Base-by-base conservation (phyloP, 805 yeast genomes). In the Hanseniaspora valbyensis region DNA sequence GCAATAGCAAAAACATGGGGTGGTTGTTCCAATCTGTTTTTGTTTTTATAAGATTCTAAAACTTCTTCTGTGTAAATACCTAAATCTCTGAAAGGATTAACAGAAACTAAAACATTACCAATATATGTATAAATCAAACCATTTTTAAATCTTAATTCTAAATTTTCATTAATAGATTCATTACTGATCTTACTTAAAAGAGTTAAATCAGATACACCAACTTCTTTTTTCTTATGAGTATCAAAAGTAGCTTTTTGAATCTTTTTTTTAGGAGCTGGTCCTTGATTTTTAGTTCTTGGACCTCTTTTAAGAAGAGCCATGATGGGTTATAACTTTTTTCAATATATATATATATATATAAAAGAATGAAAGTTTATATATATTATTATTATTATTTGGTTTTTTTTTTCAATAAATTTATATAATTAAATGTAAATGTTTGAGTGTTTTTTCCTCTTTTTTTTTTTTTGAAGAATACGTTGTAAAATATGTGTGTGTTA, bases 1-100 rank as follows among this genome's bases (percentile, higher is more conserved):
- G 99, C 98, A 60, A 92, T 88, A 49, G 97, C 95, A 67, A 82
- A 92, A 28, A 92, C 98, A 67, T 92, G 99, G 2, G 99, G 99
- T 16, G 97, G 95, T 26, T 84, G 95, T 68, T 92, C 99, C 53
- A 92, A 71, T 59, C 99, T 74, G 66, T 92, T 92, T 65, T 89
- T 88, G 54, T 95, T 95, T 65, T 80, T 79, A 62, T 92, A 92
- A 18, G 82, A 71, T 52, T 77, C 76, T 56, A 90, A 70, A 1
- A 80, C 80, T 21, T 78, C 81, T 44, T 78, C 83, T 7, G 96
- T 87, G 67, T 92, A 92, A 48, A 92, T 92, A 2, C 99, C 99
- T 61, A 92, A 71, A 64, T 92, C 99, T 56, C 88, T 79, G 69
- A 92, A 92, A 2, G 99, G 99, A 61, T 92, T 92, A 44, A 92